Percentiles rank a stretch among this genome's conserved stretches.
These are phyloP conservation scores for Fraxinus albicans DNA, from an alignment of 305 asterid species.

Conservation along the genomic window DNA sequence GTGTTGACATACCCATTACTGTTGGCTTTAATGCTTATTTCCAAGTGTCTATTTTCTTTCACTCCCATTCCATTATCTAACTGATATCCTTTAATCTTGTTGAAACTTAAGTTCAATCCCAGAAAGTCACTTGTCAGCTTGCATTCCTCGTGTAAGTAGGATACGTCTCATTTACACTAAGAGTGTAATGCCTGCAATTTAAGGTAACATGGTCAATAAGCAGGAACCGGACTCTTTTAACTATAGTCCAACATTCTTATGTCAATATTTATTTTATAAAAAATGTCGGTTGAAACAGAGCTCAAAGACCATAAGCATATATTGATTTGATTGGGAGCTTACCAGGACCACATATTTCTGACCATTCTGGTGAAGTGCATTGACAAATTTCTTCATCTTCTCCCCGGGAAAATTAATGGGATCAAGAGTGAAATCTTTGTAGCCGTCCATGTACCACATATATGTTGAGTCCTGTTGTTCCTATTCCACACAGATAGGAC, in stretches of 20 bases:
- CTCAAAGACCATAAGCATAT: neutral
- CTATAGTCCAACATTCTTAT: neutral
- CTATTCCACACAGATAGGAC: too few relatives aligned
- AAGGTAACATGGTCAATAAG: neutral
- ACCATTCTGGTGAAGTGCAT: constrained; percentile 59
- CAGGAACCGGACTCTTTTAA: neutral
- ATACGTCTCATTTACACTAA: constrained; percentile 13
- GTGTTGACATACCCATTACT: constrained; percentile 26
- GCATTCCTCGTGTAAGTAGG: too few relatives aligned
- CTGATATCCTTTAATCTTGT: constrained; percentile 21
- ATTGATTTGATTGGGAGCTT: constrained; percentile 8
- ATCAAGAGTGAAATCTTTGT: constrained; percentile 85
- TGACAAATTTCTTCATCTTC: constrained; percentile 55
- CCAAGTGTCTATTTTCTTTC: constrained; percentile 11
- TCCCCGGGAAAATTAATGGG: constrained; percentile 67
- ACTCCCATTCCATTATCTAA: constrained; percentile 19
- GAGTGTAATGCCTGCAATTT: constrained; percentile 42
- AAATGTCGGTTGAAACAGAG: neutral
- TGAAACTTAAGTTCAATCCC: constrained; percentile 37
- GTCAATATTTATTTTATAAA: neutral
- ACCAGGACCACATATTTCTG: constrained; percentile 88
- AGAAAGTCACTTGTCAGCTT: constrained; percentile 22
- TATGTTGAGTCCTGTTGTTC: too few relatives aligned
- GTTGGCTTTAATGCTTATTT: neutral
- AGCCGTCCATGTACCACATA: constrained; percentile 58